Base-by-base conservation (phyloP, 2,329 filamentous ascomycete genomes). In the Colletotrichum lindemuthianum region DNA sequence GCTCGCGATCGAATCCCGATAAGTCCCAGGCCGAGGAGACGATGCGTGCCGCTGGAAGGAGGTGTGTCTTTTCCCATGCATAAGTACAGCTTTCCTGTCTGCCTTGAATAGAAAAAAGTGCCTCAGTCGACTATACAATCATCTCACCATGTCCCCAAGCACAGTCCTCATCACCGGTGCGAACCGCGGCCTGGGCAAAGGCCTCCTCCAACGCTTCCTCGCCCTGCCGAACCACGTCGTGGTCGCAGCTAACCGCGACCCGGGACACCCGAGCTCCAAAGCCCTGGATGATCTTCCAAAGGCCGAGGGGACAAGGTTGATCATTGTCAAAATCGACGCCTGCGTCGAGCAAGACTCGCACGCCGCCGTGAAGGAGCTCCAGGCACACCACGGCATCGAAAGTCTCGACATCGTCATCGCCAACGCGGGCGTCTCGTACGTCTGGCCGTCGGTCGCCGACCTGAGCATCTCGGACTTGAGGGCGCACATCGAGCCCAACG, bases 141-240 rank as follows among this genome's bases (percentile, higher is more conserved):
- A 9, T 16, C 10, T 36, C n/a, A 48, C 9, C 45, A 59, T 63
- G 54, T 33, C 49, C 1, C 8, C 47, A n/a, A 64, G 36, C 32
- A 40, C 48, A 16, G 48, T 60, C 6, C 70, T 79, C 34, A 76
- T 80, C 65, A 77, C 74, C 2, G 78, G 77, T 51, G 75, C 73
- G n/a, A 76, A 74, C 61, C 71, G 78, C 36, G 78, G 78, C 49
- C 65, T 82, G 2, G 79, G 79, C 3, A 67, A 66, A 24, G 77
- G 74, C 0, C 69, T 81, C 4, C 48, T 77, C 2, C 60, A 72
- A 50, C 71, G 67, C 8, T 80, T 77, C 66, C 75, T 82, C 1
- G 77, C 81, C n/a, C 80, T 83, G 45, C 82, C 86, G 70, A 86
- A 89, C 75, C 85, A 90, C 74, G 84, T 70, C 6, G 71, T 79